These are phyloP conservation scores for Naganishia sp. DNA, from an alignment of 1,284 basidiomycete species.

Conservation along the genomic window DNA sequence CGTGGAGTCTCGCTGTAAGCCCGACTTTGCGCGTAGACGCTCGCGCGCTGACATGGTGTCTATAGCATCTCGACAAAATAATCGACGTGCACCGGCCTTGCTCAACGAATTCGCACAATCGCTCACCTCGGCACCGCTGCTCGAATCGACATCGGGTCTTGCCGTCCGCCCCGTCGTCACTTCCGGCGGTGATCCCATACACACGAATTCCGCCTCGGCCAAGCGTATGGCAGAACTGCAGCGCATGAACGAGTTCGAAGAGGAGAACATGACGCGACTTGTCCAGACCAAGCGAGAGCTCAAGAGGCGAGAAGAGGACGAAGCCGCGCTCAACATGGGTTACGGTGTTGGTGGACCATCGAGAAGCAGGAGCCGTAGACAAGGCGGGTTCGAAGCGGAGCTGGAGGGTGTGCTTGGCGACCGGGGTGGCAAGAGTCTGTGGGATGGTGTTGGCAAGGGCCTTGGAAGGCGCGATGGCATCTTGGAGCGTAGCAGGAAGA, in stretches of 20 bases:
- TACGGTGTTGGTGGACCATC: constrained; percentile 49
- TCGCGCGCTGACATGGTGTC: background rate
- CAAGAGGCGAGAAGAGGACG: constrained; percentile 75
- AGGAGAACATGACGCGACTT: constrained; percentile 90
- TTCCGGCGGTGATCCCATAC: constrained; percentile 54
- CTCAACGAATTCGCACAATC: constrained; percentile 62
- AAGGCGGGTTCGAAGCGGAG: constrained; percentile 78
- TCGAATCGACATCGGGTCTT: constrained; percentile 77
- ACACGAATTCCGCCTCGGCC: constrained; percentile 47
- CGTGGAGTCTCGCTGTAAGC: constrained; percentile 62
- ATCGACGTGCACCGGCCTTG: constrained; percentile 71
- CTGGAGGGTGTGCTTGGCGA: constrained; percentile 75
- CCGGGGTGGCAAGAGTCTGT: constrained; percentile 55
- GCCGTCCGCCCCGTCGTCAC: constrained; percentile 48
- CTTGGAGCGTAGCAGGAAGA: constrained; percentile 57
- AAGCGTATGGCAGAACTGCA: constrained; percentile 65
- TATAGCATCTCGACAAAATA: constrained; percentile 43
- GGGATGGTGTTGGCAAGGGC: constrained; percentile 64
- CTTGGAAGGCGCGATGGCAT: constrained; percentile 67
- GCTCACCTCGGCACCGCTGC: constrained; percentile 63
- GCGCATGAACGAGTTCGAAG: constrained; percentile 87
- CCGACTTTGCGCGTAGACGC: constrained; percentile 34
- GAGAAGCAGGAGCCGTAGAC: constrained; percentile 61
- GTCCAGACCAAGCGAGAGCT: constrained; percentile 89
- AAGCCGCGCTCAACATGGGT: constrained; percentile 90